Evolutionary conservation across 495 filamentous ascomycete species (phyloP).

Genomic region (Filosporella fistucella): DNA sequence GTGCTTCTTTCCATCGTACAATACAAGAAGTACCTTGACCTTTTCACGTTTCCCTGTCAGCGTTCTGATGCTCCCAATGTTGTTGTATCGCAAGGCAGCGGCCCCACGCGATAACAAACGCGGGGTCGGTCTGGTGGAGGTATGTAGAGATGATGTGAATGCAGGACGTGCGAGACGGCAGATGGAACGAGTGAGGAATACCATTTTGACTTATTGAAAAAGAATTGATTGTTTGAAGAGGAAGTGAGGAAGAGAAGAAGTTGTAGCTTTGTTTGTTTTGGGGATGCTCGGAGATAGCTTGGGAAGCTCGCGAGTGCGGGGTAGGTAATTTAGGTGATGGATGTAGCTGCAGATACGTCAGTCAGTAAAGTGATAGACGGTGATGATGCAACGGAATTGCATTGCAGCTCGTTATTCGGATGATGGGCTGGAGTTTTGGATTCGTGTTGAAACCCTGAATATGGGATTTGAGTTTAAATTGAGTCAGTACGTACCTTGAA

Average conservation of each 20-base stretch:
- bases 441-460: not conserved
- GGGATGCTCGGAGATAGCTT: slow-evolving; percentile 1
- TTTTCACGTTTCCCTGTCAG: slow-evolving; percentile 28
- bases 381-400: not conserved
- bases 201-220: slow-evolving; percentile 40
- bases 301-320: slow-evolving; percentile 5
- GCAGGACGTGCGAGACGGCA: slow-evolving; percentile 26
- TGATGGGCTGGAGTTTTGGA: not conserved
- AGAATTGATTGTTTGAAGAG: not conserved
- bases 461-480: too few relatives aligned
- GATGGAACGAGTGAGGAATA: slow-evolving; percentile 39
- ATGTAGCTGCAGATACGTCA: not conserved
- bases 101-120: slow-evolving; percentile 23
- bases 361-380: not conserved
- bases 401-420: not conserved
- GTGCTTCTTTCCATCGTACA: slow-evolving; percentile 45
- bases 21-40: slow-evolving; percentile 47
- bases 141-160: slow-evolving; percentile 6
- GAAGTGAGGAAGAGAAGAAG: not conserved
- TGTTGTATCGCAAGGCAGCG: slow-evolving; percentile 23
- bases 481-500: too few relatives aligned
- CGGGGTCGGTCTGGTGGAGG: slow-evolving; percentile 7
- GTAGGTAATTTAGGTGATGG: not conserved
- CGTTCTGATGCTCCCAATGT: slow-evolving; percentile 25
- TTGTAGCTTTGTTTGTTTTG: not conserved